These are phyloP conservation scores for Microbotryum scabiosae DNA, from an alignment of 1,284 basidiomycete genomes.

Conservation along the genomic window DNA sequence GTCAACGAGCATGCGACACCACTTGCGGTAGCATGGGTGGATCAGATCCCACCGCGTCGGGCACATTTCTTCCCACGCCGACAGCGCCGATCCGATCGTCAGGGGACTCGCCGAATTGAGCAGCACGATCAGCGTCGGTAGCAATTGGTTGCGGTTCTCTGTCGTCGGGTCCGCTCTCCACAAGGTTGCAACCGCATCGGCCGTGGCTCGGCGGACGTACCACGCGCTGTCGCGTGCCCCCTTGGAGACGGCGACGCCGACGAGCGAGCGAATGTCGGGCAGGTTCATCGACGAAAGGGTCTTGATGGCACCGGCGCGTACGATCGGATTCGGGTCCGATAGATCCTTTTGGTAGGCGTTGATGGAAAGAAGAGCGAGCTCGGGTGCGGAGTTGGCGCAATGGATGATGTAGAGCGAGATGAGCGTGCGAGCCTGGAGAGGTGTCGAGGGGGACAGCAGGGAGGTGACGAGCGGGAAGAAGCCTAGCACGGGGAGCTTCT, in stretches of 20 bases:
- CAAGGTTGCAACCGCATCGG: constrained; percentile 26
- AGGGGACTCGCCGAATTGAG: constrained; percentile 77
- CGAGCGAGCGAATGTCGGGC: constrained; percentile 34
- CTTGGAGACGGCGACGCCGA: constrained; percentile 33
- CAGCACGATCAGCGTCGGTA: constrained; percentile 63
- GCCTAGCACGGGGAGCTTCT: constrained; percentile 79
- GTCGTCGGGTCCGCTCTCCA: constrained; percentile 6
- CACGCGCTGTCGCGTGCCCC: constrained; percentile 32
- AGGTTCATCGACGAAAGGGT: constrained; percentile 34
- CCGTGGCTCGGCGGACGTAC: constrained; percentile 35
- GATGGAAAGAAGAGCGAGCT: constrained; percentile 89
- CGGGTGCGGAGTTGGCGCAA: constrained; percentile 85
- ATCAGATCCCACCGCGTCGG: constrained; percentile 71
- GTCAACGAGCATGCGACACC: constrained; percentile 76
- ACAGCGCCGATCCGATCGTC: constrained; percentile 74
- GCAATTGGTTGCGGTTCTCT: constrained; percentile 45
- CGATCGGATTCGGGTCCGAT: constrained; percentile 76
- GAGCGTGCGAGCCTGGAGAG: constrained; percentile 86
- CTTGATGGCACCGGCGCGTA: constrained; percentile 39
- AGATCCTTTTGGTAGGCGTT: constrained; percentile 99
- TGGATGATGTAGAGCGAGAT: constrained; percentile 95
- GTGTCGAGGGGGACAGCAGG: constrained; percentile 37
- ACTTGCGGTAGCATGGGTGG: constrained; percentile 76
- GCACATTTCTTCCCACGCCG: constrained; percentile 75
- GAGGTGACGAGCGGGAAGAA: constrained; percentile 83